Evolutionary conservation across 192 early-diverging fungal species (phyloP), one percentile per base, ranked within the genome.

Genomic region (Rhizophagus clarus): DNA sequence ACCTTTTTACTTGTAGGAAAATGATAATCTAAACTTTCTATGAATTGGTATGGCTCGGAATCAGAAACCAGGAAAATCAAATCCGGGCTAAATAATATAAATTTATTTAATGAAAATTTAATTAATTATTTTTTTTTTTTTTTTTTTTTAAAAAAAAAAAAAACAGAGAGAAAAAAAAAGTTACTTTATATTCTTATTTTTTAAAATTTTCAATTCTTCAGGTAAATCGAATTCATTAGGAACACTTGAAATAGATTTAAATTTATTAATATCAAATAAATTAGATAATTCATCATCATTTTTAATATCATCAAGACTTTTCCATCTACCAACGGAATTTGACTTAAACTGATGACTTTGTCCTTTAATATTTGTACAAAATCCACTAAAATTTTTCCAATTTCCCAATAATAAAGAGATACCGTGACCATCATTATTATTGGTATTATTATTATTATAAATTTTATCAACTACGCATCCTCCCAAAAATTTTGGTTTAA

Each of bases 1-100:
- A 85, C 34, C 72, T 90, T 90, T 22, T 42, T 49, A 14, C 83
- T 81, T 0, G 69, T 42, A 32, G 86, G 85, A 64, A 77, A 87
- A 15, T 86, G 80, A 71, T 82, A 62, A 80, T 90, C 89, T 11
- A 90, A 70, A 2, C 84, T 81, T 66, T 88, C 83, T n/a, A 89
- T 61, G 61, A 89, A 78, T 72, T 88, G 82, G 61, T 90, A 85
- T 7, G 88, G 88, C 42, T 90, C 89, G 45, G 84, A 64, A 82
- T 90, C 88, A 3, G 88, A 87, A 29, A 84, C 60, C 51, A 88
- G 76, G 11, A 86, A 74, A 22, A 87, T 28, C 24, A 72, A 72
- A 12, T 72, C 70, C 15, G 70, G 70, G 37, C 70, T 72, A 47
- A 47, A 72, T 9, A 47, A 45, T 6, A 11, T 17, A 34, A 34